Evolutionary conservation across 129 eudicot species (phyloP).

Genomic region (Solidago caesia): DNA sequence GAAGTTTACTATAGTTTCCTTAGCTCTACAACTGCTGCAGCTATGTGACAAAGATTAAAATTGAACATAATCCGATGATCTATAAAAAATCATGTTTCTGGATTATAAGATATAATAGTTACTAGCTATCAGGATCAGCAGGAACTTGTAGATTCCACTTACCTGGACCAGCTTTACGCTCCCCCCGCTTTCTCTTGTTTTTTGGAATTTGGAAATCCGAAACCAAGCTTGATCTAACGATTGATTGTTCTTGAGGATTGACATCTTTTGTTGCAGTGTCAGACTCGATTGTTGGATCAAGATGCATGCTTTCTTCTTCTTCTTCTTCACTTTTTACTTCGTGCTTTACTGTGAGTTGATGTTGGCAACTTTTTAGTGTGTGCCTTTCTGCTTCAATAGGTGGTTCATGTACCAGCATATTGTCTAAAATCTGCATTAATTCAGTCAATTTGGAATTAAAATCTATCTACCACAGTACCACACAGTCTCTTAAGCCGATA

Average conservation of each 20-base stretch:
- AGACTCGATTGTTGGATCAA: constrained; percentile 30
- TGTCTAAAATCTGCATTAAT: constrained; percentile 70
- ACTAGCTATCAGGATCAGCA: constrained; percentile 57
- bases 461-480: neutral
- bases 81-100: constrained; percentile 14
- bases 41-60: constrained; percentile 25
- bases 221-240: constrained; percentile 37
- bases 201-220: constrained; percentile 60
- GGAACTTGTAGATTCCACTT: constrained; percentile 68
- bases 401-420: constrained; percentile 49
- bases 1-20: constrained; percentile 16
- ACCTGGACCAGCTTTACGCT: constrained; percentile 74
- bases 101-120: constrained; percentile 24
- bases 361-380: constrained; percentile 21
- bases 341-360: constrained; percentile 34
- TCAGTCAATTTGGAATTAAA: neutral
- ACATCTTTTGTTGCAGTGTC: constrained; percentile 28
- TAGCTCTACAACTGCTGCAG: constrained; percentile 20
- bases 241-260: constrained; percentile 38
- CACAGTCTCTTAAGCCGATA: neutral
- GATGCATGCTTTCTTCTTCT: constrained; percentile 41
- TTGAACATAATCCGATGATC: neutral
- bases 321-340: constrained; percentile 46
- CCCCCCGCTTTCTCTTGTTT: constrained; percentile 82
- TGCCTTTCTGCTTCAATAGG: constrained; percentile 45